phyloP scores from a whole-genome alignment of 495 filamentous ascomycete genomes.

The Penicillium salamii region DNA sequence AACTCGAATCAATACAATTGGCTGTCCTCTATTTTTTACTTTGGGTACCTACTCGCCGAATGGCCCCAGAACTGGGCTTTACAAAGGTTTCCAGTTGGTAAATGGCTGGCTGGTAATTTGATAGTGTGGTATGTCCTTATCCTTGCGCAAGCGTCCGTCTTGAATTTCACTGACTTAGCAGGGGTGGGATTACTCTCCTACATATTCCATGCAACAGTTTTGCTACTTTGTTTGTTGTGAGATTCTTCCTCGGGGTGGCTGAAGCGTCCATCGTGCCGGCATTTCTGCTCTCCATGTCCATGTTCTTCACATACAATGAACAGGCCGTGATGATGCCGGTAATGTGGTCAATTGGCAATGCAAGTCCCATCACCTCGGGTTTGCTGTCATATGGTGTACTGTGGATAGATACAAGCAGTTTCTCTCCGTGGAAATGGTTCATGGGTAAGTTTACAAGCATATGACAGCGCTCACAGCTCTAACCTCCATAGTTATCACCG shows the following conservation, averaged over 20 bases:
- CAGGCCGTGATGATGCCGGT: constrained; percentile 42
- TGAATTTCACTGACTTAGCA: background rate
- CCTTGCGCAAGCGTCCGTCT: background rate
- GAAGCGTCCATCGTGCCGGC: constrained; percentile 42
- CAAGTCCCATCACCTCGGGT: constrained; percentile 41
- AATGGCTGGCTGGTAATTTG: constrained; percentile 38
- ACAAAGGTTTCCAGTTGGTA: constrained; percentile 38
- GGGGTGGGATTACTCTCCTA: constrained; percentile 36
- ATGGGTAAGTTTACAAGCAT: constrained; percentile 26
- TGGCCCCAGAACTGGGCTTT: constrained; percentile 42
- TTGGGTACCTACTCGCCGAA: constrained; percentile 41
- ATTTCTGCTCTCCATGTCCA: constrained; percentile 38
- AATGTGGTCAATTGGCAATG: constrained; percentile 41
- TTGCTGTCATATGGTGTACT: constrained; percentile 40
- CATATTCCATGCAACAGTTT: constrained; percentile 39
- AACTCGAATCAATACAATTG: constrained; percentile 41
- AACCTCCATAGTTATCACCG: constrained; percentile 35
- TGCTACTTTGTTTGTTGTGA: constrained; percentile 37
- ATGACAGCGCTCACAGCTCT: background rate
- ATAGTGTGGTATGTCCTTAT: constrained; percentile 28
- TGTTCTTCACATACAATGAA: constrained; percentile 45
- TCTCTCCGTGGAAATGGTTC: constrained; percentile 41
- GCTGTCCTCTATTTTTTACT: constrained; percentile 52
- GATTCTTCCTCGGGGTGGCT: constrained; percentile 38
- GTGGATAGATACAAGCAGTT: constrained; percentile 38